Evolutionary conservation across 148 eudicot species (phyloP).

Genomic region (Amaranthus hypochondriacus): DNA sequence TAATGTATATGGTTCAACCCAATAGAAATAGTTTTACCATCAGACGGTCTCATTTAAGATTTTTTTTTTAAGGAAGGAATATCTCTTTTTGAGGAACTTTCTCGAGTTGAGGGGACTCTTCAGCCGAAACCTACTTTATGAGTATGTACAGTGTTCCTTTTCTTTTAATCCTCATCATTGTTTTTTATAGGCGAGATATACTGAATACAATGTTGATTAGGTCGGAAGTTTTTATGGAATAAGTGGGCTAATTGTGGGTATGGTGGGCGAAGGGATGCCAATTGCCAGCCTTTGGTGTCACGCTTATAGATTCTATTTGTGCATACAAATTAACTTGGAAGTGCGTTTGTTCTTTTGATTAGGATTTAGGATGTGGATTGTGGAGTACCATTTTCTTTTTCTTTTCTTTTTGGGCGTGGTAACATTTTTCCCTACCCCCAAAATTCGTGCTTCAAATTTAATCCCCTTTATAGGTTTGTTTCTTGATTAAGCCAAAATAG

Average conservation of each 20-base stretch:
- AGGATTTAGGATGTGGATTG: constrained; percentile 8
- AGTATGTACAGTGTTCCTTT: no score
- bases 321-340: constrained; percentile 17
- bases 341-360: constrained; percentile 13
- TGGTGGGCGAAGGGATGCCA: constrained; percentile 29
- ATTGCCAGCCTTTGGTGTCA: constrained; percentile 47
- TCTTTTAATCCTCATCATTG: no score
- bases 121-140: no score
- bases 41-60: no score
- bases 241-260: not conserved
- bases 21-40: no score
- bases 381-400: not conserved
- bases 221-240: no score
- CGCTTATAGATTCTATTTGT: constrained; percentile 34
- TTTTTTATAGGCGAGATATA: no score
- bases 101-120: no score
- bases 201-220: no score
- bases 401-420: constrained; percentile 30
- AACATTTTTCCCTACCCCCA: constrained; percentile 16
- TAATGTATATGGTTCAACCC: no score
- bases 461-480: constrained; percentile 18
- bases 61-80: no score
- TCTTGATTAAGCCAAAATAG: constrained; percentile 20
- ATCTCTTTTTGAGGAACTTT: no score
- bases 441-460: constrained; percentile 27